These are phyloP conservation scores for Pyrenophora graminea DNA, from an alignment of 2,329 filamentous ascomycete species.

Conservation along the genomic window DNA sequence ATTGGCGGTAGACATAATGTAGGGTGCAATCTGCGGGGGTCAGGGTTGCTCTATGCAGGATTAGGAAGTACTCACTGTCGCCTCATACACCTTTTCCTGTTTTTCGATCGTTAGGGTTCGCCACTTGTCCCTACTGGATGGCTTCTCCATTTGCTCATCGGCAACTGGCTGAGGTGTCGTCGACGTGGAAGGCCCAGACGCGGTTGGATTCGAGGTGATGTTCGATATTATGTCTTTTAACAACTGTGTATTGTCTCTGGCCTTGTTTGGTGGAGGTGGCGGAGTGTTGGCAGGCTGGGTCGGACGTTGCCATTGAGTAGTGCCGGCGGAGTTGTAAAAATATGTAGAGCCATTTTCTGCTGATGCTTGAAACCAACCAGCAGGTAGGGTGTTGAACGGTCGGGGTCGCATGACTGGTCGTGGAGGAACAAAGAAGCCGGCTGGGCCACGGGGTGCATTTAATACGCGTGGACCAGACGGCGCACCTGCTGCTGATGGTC, in stretches of 20 bases:
- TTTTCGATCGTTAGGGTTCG: conserved; percentile 73
- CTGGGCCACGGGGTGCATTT: conserved; percentile 62
- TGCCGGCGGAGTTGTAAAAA: conserved; percentile 76
- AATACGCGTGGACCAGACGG: conserved; percentile 54
- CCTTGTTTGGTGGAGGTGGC: conserved; percentile 61
- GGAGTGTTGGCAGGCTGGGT: conserved; percentile 67
- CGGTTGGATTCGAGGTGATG: conserved; percentile 71
- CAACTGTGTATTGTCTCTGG: conserved; percentile 72
- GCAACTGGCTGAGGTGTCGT: conserved; percentile 67
- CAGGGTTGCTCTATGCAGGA: background rate
- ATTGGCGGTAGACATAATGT: conserved; percentile 82
- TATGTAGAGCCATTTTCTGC: conserved; percentile 72
- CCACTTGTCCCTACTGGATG: conserved; percentile 66
- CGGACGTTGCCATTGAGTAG: conserved; percentile 81
- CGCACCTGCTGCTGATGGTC: conserved; percentile 43
- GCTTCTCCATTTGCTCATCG: conserved; percentile 60
- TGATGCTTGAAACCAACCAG: conserved; percentile 83
- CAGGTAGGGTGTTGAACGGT: conserved; percentile 66
- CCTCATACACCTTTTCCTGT: conserved; percentile 93
- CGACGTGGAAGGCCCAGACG: conserved; percentile 58
- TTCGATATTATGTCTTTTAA: conserved; percentile 77
- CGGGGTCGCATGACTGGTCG: conserved; percentile 56
- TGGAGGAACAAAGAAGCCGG: conserved; percentile 54
- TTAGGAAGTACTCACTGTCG: conserved; percentile 67
- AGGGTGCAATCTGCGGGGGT: conserved; percentile 70